phyloP scores from a whole-genome alignment of 371 early-diverging fungal species.

The Saksenaea vasiformis region DNA sequence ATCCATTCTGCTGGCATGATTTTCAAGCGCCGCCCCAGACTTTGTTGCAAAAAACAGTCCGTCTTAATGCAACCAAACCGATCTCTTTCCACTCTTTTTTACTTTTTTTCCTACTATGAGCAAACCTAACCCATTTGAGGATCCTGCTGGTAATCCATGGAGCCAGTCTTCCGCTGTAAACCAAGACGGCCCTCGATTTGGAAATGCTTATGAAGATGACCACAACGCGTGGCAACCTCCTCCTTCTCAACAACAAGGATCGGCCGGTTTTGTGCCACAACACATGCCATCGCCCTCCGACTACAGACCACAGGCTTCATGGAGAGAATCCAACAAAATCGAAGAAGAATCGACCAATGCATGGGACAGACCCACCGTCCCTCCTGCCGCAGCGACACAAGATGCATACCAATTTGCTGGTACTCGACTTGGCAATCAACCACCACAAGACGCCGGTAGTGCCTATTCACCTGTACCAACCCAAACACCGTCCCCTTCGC shows the following conservation, averaged over 20 bases:
- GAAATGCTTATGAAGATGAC: constrained; percentile 25
- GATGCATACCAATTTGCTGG: constrained; percentile 32
- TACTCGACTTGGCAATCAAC: constrained; percentile 20
- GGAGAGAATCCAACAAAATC: constrained; percentile 25
- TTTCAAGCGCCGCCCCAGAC: too few relatives aligned
- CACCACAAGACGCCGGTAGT: constrained; percentile 7
- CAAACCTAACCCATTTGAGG: constrained; percentile 21
- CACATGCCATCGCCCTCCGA: constrained; percentile 45
- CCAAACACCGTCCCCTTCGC: background rate
- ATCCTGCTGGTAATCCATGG: constrained; percentile 12
- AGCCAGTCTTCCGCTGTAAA: background rate
- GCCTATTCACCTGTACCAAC: constrained; percentile 22
- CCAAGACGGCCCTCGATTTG: constrained; percentile 15
- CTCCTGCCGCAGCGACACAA: constrained; percentile 6
- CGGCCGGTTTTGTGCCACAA: constrained; percentile 6
- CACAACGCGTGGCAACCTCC: constrained; percentile 14
- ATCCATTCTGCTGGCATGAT: too few relatives aligned
- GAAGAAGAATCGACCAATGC: constrained; percentile 5
- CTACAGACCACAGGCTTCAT: constrained; percentile 20
- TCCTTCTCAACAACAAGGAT: background rate
- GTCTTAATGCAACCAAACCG: background rate
- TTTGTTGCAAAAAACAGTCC: too few relatives aligned
- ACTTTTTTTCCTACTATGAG: constrained; percentile 1
- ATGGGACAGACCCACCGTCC: too few relatives aligned
- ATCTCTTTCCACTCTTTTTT: constrained; percentile 5